Evolutionary conservation across 495 filamentous ascomycete genomes (phyloP).

Genomic region (Trypethelium eluteriae): DNA sequence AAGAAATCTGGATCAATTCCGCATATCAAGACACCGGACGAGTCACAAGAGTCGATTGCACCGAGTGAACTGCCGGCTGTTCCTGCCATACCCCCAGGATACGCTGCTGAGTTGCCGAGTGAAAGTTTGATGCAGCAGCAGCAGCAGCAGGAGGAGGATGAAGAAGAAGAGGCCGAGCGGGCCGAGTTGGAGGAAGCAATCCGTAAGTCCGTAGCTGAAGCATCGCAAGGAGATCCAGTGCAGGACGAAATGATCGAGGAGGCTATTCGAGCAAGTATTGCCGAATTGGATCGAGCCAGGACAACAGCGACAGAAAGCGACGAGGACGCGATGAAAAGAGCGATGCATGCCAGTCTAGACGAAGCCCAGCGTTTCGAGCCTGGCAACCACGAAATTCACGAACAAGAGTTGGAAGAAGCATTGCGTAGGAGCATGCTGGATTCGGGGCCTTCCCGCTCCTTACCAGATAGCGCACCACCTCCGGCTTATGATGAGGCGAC

Average conservation of each 20-base stretch:
- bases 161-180: constrained; percentile 30
- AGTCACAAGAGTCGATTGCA: constrained; percentile 2
- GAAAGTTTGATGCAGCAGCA: not conserved
- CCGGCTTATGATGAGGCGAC: constrained; percentile 36
- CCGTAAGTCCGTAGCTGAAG: constrained; percentile 55
- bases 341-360: constrained; percentile 27
- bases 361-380: constrained; percentile 27
- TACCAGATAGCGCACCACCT: constrained; percentile 31
- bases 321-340: constrained; percentile 30
- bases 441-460: constrained; percentile 12
- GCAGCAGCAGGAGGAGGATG: not conserved
- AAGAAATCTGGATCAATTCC: not conserved
- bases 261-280: constrained; percentile 60
- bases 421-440: constrained; percentile 49
- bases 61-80: not conserved
- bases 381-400: constrained; percentile 36
- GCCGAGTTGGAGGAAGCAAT: constrained; percentile 64
- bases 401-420: constrained; percentile 49
- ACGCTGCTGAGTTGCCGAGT: not conserved
- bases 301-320: constrained; percentile 26
- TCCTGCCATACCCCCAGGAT: not conserved
- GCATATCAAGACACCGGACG: not conserved
- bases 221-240: constrained; percentile 56
- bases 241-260: constrained; percentile 61
- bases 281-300: constrained; percentile 45